Evolutionary conservation across 2,329 filamentous ascomycete species (phyloP), one percentile per base, ranked within the genome.

Genomic region (Aureobasidium vineae): DNA sequence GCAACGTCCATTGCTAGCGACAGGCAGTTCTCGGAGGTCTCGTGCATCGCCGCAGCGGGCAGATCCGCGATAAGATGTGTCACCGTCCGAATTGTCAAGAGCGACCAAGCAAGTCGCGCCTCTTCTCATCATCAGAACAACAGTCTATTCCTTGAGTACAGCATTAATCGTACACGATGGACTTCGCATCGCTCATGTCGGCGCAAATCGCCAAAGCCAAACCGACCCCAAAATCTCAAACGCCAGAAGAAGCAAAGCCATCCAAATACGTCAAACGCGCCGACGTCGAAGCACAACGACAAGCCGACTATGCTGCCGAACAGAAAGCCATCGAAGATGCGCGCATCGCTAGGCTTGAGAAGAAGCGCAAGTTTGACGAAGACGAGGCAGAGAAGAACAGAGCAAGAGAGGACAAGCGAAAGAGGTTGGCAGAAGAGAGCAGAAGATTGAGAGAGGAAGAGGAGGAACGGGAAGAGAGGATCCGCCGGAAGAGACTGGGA

Each of bases 111-210:
- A 33, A 33, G 56, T 45, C 38, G 7, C 40, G 11, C 16, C 13
- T 31, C 28, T 13, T 19, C 40, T n/a, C 7, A 40, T 28, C 26
- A n/a, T 31, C 11, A 10, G 5, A 23, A 49, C 31, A n/a, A 6
- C n/a, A 26, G 13, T n/a, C 23, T 41, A 38, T 52, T 43, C 7
- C 13, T 45, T 26, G 10, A 2, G 40, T 47, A 63, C 66, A 60
- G 69, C 43, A 26, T 41, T 16, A 21, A 57, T 33, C n/a, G n/a
- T 15, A 45, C 75, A 82, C 69, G 71, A 99, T 99, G 95, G 93
- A 99, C 79, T 99, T 99, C 81, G 92, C 92, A 68, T 86, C 92
- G 41, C 82, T 99, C 56, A 96, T 99, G 91, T 88, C 90, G 73
- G 90, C 92, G 75, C 92, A 97, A 79, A 95, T 99, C 74, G 87